phyloP scores from a whole-genome alignment of 2,329 filamentous ascomycete genomes.

The Aspergillus proliferans region DNA sequence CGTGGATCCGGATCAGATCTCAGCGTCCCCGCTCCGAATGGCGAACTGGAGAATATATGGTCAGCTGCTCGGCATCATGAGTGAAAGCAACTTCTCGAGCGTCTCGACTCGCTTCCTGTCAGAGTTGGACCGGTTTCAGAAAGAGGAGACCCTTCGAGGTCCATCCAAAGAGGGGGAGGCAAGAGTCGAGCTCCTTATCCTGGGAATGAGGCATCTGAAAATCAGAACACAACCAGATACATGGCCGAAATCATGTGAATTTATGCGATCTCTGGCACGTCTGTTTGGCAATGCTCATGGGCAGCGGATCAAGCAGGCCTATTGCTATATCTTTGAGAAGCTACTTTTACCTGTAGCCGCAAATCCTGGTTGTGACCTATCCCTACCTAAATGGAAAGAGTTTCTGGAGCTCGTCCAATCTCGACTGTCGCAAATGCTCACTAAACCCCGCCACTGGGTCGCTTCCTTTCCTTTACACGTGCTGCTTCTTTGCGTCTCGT shows the following conservation, averaged over 20 bases:
- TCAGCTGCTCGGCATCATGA: conserved; percentile 92
- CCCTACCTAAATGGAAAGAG: conserved; percentile 76
- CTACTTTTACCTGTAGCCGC: conserved; percentile 82
- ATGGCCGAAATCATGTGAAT: conserved; percentile 85
- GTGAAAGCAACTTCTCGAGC: conserved; percentile 78
- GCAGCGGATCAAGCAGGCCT: conserved; percentile 83
- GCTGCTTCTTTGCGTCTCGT: conserved; percentile 80
- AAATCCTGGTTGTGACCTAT: conserved; percentile 69
- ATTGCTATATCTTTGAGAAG: conserved; percentile 85
- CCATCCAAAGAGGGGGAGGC: conserved; percentile 61
- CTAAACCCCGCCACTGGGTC: conserved; percentile 87
- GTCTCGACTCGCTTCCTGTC: conserved; percentile 75
- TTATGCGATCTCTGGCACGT: conserved; percentile 72
- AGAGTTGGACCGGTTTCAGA: conserved; percentile 72
- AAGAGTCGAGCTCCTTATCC: conserved; percentile 78
- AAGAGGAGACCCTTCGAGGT: conserved; percentile 54
- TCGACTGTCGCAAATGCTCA: conserved; percentile 74
- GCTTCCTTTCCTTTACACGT: conserved; percentile 83
- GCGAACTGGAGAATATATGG: conserved; percentile 96
- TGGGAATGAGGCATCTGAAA: conserved; percentile 84
- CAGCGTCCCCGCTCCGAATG: conserved; percentile 68
- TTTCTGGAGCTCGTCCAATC: conserved; percentile 74
- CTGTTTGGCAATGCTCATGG: conserved; percentile 83
- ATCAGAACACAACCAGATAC: conserved; percentile 66
- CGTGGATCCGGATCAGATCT: conserved; percentile 71